Conservation (phyloP, 129 eudicot genomes). For the Pseudognaphalium luteoalbum region DNA sequence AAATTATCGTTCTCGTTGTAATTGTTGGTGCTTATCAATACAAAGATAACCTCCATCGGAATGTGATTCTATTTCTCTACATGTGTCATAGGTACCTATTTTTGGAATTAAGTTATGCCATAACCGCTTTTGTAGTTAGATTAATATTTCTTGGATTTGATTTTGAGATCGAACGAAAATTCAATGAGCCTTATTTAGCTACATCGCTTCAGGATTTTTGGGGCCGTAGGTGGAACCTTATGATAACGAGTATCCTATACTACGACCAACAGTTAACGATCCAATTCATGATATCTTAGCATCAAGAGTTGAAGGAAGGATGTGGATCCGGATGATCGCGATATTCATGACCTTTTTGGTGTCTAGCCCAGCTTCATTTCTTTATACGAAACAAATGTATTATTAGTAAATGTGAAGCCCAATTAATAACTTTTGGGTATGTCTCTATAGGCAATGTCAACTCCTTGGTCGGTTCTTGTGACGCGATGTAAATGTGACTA, state of each 20-base stretch:
- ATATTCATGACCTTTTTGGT: no score
- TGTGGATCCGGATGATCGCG: no score
- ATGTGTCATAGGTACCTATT: neutral
- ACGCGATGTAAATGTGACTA: no score
- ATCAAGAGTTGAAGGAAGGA: no score
- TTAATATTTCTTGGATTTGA: neutral
- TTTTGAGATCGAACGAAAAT: neutral
- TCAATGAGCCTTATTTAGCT: slow-evolving; percentile 6
- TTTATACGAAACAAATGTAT: no score
- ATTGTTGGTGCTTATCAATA: neutral
- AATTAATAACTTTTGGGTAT: no score
- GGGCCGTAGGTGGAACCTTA: slow-evolving; percentile 16
- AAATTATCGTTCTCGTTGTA: neutral
- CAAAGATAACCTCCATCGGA: neutral
- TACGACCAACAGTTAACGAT: neutral
- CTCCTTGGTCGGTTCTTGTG: no score
- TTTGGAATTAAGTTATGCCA: neutral
- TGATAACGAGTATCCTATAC: neutral
- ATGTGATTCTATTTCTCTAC: neutral
- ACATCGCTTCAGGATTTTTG: slow-evolving; percentile 9
- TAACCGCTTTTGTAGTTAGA: neutral
- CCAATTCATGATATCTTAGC: neutral
- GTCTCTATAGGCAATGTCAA: no score
- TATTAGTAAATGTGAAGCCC: no score
- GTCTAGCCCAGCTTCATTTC: no score